Evolutionary conservation across 441 rosid genomes (phyloP).

Genomic region (Populus hybrid): DNA sequence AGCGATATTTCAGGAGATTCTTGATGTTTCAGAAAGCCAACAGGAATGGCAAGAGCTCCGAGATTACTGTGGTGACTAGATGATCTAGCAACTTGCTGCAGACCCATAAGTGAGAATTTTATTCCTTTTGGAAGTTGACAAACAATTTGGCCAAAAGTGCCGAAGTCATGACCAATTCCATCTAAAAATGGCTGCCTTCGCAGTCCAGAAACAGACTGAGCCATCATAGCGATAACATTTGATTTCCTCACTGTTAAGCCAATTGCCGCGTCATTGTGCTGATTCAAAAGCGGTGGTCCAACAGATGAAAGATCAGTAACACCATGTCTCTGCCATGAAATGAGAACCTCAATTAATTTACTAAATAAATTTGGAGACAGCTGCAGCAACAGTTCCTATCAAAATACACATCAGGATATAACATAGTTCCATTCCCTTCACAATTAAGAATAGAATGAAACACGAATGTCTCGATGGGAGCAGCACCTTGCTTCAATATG

Average conservation of each 20-base stretch:
- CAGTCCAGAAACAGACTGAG: conserved; percentile 51
- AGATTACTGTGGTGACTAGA: conserved; percentile 23
- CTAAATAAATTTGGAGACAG: neutral
- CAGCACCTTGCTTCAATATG: neutral
- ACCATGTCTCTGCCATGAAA: conserved; percentile 53
- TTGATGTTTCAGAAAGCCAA: conserved; percentile 34
- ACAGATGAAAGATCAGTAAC: conserved; percentile 49
- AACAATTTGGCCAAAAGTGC: conserved; percentile 68
- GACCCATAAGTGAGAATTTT: conserved; percentile 60
- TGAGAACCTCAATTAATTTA: conserved; percentile 4
- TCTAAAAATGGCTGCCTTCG: conserved; percentile 28
- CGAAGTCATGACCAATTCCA: conserved; percentile 36
- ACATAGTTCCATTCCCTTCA: neutral
- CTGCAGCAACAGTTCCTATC: conserved; percentile 5
- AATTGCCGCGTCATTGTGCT: conserved; percentile 54
- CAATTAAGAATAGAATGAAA: neutral
- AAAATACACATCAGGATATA: neutral
- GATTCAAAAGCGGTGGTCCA: conserved; percentile 70
- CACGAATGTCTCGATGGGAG: neutral
- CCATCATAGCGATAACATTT: conserved; percentile 54
- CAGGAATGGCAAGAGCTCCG: conserved; percentile 56
- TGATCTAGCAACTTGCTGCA: conserved; percentile 43
- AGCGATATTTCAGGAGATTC: conserved; percentile 17
- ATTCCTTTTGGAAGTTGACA: conserved; percentile 53
- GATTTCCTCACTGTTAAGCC: conserved; percentile 61